Conservation (phyloP, 2,329 filamentous ascomycete species). For the Acarospora socialis region DNA sequence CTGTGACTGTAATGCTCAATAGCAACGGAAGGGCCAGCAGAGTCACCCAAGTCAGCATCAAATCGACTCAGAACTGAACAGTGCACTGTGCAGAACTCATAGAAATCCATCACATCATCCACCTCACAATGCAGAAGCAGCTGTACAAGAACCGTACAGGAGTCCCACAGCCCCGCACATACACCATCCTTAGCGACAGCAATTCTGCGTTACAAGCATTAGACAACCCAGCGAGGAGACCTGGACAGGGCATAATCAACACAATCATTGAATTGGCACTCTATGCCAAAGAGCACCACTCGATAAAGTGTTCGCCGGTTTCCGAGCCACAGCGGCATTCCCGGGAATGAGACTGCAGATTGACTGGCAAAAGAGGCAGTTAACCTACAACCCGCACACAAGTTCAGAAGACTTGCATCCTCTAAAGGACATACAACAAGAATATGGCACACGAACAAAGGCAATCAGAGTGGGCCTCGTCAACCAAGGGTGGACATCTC, state of each 20-base stretch:
- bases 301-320: slow-evolving; percentile 6
- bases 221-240: slow-evolving; percentile 6
- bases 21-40: not conserved
- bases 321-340: slow-evolving; percentile 5
- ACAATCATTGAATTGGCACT: slow-evolving; percentile 3
- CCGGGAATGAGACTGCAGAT: slow-evolving; percentile 9
- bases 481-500: too few species aligned
- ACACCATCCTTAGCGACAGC: slow-evolving; percentile 8
- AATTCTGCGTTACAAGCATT: slow-evolving; percentile 8
- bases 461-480: too few species aligned
- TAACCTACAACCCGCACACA: too few species aligned
- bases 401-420: too few species aligned
- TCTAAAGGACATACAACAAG: too few species aligned
- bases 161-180: not conserved
- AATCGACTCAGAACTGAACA: slow-evolving; percentile 12
- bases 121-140: slow-evolving; percentile 6
- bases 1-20: slow-evolving; percentile 12
- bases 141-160: slow-evolving; percentile 4
- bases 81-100: slow-evolving; percentile 16
- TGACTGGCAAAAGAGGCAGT: slow-evolving; percentile 9
- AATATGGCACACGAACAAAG: too few species aligned
- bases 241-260: slow-evolving; percentile 6
- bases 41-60: slow-evolving; percentile 6
- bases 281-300: slow-evolving; percentile 3
- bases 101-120: slow-evolving; percentile 14